These are phyloP conservation scores for Dothidotthia symphoricarpi DNA, from an alignment of 2,329 filamentous ascomycete genomes.

Conservation along the genomic window DNA sequence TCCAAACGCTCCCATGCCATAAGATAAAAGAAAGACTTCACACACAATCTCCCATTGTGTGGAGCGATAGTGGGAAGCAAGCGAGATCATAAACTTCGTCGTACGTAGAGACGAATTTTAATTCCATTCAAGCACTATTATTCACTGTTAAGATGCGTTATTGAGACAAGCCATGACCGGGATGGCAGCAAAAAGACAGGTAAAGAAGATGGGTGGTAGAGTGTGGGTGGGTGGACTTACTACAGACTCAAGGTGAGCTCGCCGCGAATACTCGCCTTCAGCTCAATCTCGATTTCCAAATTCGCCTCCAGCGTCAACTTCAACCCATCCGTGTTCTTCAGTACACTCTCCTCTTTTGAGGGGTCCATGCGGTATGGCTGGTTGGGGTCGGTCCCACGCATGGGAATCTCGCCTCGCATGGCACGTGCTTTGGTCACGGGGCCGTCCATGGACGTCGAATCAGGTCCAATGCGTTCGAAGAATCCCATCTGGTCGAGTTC, in stretches of 20 bases:
- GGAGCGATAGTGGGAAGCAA: no score
- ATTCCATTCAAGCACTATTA: conserved; percentile 11
- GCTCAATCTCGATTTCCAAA: conserved; percentile 77
- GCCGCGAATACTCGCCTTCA: conserved; percentile 82
- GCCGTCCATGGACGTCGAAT: conserved; percentile 57
- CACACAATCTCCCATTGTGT: no score
- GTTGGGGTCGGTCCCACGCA: conserved; percentile 53
- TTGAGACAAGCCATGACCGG: neutral
- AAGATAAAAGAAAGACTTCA: no score
- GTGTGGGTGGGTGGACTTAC: conserved; percentile 53
- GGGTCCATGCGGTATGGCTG: conserved; percentile 47
- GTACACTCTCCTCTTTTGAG: conserved; percentile 43
- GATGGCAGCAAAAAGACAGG: neutral
- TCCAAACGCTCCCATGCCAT: no score
- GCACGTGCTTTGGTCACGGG: conserved; percentile 56
- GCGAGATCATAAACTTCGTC: conserved; percentile 10
- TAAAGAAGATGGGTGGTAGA: neutral
- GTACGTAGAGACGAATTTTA: conserved; percentile 4
- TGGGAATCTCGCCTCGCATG: conserved; percentile 55
- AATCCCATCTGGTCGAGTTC: conserved; percentile 51
- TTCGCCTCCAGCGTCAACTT: conserved; percentile 73
- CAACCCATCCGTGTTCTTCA: conserved; percentile 63
- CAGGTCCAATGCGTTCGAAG: conserved; percentile 57
- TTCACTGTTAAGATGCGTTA: conserved; percentile 13
- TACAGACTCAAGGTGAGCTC: conserved; percentile 76